Evolutionary conservation across 148 eudicot genomes (phyloP).

Genomic region (Euryodendron excelsum): DNA sequence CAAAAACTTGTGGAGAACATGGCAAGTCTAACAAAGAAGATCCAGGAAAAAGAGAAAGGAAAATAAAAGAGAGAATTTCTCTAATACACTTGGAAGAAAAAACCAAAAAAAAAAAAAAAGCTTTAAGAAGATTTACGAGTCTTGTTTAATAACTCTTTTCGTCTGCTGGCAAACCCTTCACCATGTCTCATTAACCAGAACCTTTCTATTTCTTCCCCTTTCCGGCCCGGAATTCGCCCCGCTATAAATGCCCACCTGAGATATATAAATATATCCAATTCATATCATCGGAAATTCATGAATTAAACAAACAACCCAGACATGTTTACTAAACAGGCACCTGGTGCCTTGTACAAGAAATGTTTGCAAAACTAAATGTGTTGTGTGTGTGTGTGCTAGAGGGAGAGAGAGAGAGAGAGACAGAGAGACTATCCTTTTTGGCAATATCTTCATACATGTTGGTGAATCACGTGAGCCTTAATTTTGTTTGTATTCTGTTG

Average conservation of each 20-base stretch:
- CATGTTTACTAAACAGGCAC: too few relatives aligned
- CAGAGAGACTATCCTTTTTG: too few relatives aligned
- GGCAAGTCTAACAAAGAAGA: neutral
- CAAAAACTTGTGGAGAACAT: neutral
- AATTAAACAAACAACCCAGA: neutral
- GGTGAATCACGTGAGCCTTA: too few relatives aligned
- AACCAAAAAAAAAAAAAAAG: too few relatives aligned
- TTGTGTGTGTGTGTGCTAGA: too few relatives aligned
- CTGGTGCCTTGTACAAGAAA: too few relatives aligned
- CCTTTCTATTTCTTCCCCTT: conserved; percentile 53
- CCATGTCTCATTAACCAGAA: conserved; percentile 47
- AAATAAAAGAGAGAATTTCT: neutral
- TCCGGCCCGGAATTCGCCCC: conserved; percentile 51
- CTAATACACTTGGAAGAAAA: too few relatives aligned
- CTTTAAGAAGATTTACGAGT: neutral
- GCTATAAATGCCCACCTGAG: conserved; percentile 52
- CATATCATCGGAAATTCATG: neutral
- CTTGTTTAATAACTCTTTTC: neutral
- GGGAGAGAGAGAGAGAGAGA: too few relatives aligned
- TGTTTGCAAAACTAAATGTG: too few relatives aligned
- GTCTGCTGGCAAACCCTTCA: conserved; percentile 24
- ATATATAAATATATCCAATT: neutral
- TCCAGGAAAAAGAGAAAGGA: too few relatives aligned
- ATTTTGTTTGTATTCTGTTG: too few relatives aligned
- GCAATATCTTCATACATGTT: too few relatives aligned